These are phyloP conservation scores for Papiliotrema laurentii DNA, from an alignment of 1,284 basidiomycete species.

Conservation along the genomic window DNA sequence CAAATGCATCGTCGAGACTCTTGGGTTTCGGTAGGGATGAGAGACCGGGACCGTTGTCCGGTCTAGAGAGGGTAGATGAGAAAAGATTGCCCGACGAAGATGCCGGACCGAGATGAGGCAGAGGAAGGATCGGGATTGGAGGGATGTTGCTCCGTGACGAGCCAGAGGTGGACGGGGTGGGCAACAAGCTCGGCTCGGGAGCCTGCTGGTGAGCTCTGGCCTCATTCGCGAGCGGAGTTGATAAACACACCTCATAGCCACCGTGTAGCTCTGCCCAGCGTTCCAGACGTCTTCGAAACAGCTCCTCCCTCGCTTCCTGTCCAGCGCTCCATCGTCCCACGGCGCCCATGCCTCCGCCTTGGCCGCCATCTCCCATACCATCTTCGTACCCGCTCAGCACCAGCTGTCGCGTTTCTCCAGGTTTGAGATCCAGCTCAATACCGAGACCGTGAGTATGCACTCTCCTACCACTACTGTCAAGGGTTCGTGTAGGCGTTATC, in stretches of 20 bases:
- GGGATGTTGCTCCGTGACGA: slow-evolving; percentile 32
- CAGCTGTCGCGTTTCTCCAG: slow-evolving; percentile 42
- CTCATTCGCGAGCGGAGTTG: background rate
- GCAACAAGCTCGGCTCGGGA: slow-evolving; percentile 17
- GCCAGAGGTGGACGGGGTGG: slow-evolving; percentile 33
- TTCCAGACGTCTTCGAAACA: slow-evolving; percentile 35
- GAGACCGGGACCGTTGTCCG: slow-evolving; percentile 5
- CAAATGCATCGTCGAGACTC: slow-evolving; percentile 39
- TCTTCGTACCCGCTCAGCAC: slow-evolving; percentile 30
- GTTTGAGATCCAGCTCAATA: slow-evolving; percentile 40
- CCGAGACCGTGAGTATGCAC: slow-evolving; percentile 46
- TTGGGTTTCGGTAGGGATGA: slow-evolving; percentile 17
- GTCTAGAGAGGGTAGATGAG: slow-evolving; percentile 13
- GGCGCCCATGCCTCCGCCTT: slow-evolving; percentile 43
- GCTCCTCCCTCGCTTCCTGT: slow-evolving; percentile 35
- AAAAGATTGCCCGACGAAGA: slow-evolving; percentile 29
- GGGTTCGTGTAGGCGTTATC: slow-evolving; percentile 44
- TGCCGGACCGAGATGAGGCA: slow-evolving; percentile 32
- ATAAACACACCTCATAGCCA: slow-evolving; percentile 26
- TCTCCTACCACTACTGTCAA: slow-evolving; percentile 32
- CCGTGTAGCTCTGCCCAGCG: slow-evolving; percentile 44
- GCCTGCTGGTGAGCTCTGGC: slow-evolving; percentile 1
- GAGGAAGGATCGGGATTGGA: slow-evolving; percentile 39
- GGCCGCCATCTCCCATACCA: slow-evolving; percentile 32
- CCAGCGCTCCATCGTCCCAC: slow-evolving; percentile 45